These are phyloP conservation scores for Sherardia arvensis DNA, from an alignment of 257 asterid species.

Conservation along the genomic window DNA sequence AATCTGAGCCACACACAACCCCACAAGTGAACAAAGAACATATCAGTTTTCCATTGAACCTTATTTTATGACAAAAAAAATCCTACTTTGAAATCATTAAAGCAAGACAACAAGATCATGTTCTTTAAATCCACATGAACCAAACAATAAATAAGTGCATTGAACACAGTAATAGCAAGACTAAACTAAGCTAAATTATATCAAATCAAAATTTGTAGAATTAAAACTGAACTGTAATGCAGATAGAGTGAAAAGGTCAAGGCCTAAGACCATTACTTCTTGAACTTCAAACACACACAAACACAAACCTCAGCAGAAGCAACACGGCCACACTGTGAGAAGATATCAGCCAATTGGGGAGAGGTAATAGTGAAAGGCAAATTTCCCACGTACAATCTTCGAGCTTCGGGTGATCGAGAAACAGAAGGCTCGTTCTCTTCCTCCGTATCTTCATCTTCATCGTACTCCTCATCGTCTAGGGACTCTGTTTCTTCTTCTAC, in stretches of 20 bases:
- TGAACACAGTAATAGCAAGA: not conserved
- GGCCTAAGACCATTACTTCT: slow-evolving; percentile 40
- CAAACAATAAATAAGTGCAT: not conserved
- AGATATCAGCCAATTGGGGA: slow-evolving; percentile 62
- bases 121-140: no score
- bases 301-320: slow-evolving; percentile 58
- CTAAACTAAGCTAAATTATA: not conserved
- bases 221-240: not conserved
- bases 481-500: slow-evolving; percentile 1
- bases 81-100: not conserved
- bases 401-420: slow-evolving; percentile 36
- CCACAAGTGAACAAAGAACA: slow-evolving; percentile 7
- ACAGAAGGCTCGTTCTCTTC: slow-evolving; percentile 22
- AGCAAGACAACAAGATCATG: not conserved
- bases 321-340: slow-evolving; percentile 75
- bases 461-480: slow-evolving; percentile 17
- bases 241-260: not conserved
- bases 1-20: slow-evolving; percentile 30
- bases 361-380: slow-evolving; percentile 78
- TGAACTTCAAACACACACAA: not conserved
- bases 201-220: not conserved
- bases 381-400: slow-evolving; percentile 81
- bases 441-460: slow-evolving; percentile 24
- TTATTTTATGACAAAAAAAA: not conserved
- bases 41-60: slow-evolving; percentile 6